Evolutionary conservation across 257 asterid species (phyloP), one percentile per base, ranked within the genome.

Genomic region (Primulina huaijiensis): DNA sequence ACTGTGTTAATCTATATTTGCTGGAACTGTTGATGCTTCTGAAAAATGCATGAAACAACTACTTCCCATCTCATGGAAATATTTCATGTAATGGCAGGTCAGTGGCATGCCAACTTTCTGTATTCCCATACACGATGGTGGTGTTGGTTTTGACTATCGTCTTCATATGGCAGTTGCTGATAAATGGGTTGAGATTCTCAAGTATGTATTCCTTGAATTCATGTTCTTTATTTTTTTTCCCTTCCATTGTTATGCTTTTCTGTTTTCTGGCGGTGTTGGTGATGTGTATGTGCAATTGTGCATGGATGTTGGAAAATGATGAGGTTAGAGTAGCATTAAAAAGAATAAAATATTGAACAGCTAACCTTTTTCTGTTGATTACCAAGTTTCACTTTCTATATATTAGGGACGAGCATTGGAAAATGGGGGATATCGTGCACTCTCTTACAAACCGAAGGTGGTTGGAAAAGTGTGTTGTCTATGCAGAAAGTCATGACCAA

Each of bases 111-210:
- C 99, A 31, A 58, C 97, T 14, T 91, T 91, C 77, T 86, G 97
- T 75, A 76, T 91, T 78, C 88, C 99, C 60, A 84, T 89, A 77
- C 79, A 79, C 82, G 99, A 94, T 83, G 99, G 99, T 8, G 99
- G 99, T 65, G 80, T 91, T 78, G 97, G 99, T 62, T 94, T 94
- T 80, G 97, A 94, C 79, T 94, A 89, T 80, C 97, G 99, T 68
- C 87, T 94, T 67, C 99, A 94, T 69, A 94, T 94, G 99, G 99
- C 99, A 68, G 76, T 94, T 82, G 97, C 99, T 46, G 99, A 94
- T 83, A 89, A 94, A 77, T 94, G 99, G 99, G 89, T 94, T 71
- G 96, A 91, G 77, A 81, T 82, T 68, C 97, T 94, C 81, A 84
- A 86, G 97, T 88, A 89, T 77, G 93, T 74, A 11, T 11, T 50